Evolutionary conservation across 2,329 filamentous ascomycete species (phyloP).

Genomic region (Monilinia polystroma): DNA sequence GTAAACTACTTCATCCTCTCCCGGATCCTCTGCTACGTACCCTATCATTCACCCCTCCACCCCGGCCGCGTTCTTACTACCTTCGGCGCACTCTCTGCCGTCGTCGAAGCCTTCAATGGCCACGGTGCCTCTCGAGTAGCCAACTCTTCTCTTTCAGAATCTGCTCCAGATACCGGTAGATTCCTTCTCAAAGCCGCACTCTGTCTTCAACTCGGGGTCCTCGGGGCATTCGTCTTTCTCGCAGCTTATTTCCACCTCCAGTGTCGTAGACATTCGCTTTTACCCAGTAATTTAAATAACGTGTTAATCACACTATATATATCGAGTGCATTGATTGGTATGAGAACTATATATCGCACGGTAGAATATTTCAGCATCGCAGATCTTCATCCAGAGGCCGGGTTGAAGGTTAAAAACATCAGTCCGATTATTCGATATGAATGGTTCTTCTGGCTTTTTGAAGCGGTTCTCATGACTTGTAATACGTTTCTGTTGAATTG

Average conservation of each 20-base stretch:
- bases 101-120: too few relatives aligned
- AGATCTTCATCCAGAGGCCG: constrained; percentile 41
- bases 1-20: too few relatives aligned
- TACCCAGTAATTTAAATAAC: constrained; percentile 31
- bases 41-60: too few relatives aligned
- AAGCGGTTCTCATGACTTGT: constrained; percentile 52
- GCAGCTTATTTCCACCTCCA: constrained; percentile 50
- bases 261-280: constrained; percentile 42
- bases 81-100: too few relatives aligned
- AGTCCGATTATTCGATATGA: constrained; percentile 54
- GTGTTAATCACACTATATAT: constrained; percentile 51
- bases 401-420: constrained; percentile 40
- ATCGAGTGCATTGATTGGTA: constrained; percentile 46
- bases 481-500: constrained; percentile 53
- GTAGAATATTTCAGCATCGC: constrained; percentile 59
- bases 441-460: constrained; percentile 60
- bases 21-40: too few relatives aligned
- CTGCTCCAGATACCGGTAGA: too few relatives aligned
- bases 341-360: constrained; percentile 56
- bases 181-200: constrained; percentile 35
- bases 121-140: too few relatives aligned
- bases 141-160: too few relatives aligned
- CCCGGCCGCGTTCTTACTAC: too few relatives aligned
- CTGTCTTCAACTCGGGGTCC: constrained; percentile 55
- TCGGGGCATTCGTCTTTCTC: constrained; percentile 50